Base-by-base conservation (phyloP, 768 basidiomycete genomes). In the Termitomyces sp. region DNA sequence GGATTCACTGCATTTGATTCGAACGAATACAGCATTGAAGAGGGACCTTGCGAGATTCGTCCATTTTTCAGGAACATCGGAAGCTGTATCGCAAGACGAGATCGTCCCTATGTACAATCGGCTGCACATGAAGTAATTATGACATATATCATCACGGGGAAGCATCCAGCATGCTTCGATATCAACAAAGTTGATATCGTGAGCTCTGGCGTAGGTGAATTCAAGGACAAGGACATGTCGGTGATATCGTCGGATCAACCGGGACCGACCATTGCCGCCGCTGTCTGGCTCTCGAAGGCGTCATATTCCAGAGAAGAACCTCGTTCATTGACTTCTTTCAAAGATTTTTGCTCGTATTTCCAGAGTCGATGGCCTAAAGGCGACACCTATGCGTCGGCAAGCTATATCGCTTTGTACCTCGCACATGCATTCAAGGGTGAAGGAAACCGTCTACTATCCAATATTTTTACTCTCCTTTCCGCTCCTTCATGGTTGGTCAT, bases 331-430 rank as follows among this genome's bases (percentile, higher is more conserved):
- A 59, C 36, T 5, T 42, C 37, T 1, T 59, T 59, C 17, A n/a
- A 59, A 10, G 14, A 34, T 11, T 59, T 59, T 36, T 59, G 49
- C 29, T 51, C 32, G 12, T 50, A 43, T 8, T 25, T 47, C 37
- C 42, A 60, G 20, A 4, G 15, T 47, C 43, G 6, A 8, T 60
- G 51, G 50, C 43, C 59, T 5, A 53, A 53, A 32, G 59, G 59
- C 10, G 59, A 37, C 6, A 45, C 43, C 3, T 60, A 60, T 31
- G 40, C 51, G 7, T 36, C 59, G 12, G 51, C 32, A 29, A 42
- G 59, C 15, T 60, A 53, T n/a, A n/a, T 60, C 43, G 59, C 59
- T 31, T 38, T 43, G n/a, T 60, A 36, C 34, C 32, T 60, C 12
- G 51, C 59, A 5, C 52, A 46, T 36, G 34, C 31, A 15, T 53